Evolutionary conservation across 352 stramenopile species (phyloP).

Genomic region (Blastocystis sp.): DNA sequence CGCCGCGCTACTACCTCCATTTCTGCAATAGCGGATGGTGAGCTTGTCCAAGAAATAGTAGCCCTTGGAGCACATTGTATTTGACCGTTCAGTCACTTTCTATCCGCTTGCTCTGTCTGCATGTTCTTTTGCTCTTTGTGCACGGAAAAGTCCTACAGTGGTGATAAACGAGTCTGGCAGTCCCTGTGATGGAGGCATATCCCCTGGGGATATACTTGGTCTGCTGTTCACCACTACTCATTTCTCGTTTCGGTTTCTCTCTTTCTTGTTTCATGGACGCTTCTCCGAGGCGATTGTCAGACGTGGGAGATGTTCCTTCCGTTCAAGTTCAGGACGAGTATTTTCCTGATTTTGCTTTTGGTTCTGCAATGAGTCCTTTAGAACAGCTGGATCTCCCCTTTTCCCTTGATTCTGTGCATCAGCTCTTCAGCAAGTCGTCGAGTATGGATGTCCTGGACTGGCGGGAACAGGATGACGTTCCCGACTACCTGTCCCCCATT

Average conservation of each 20-base stretch:
- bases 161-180: neutral
- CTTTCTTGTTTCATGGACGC: neutral
- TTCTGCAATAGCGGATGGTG: slow-evolving; percentile 52
- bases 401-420: neutral
- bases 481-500: neutral
- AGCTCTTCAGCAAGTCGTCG: neutral
- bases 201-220: neutral
- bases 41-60: slow-evolving; percentile 69
- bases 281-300: neutral
- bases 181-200: neutral
- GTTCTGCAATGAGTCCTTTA: neutral
- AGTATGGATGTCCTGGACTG: neutral
- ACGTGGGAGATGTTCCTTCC: neutral
- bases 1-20: slow-evolving; percentile 55
- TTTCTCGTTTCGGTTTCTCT: neutral
- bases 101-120: neutral
- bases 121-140: neutral
- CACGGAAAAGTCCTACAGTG: neutral
- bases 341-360: neutral
- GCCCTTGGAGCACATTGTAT: slow-evolving; percentile 44
- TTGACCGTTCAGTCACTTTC: neutral
- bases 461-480: neutral
- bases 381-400: neutral
- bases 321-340: neutral
- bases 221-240: neutral